Evolutionary conservation across 306 rosid genomes (phyloP), one percentile per base, ranked within the genome.

Genomic region (Gillenia trifoliata): DNA sequence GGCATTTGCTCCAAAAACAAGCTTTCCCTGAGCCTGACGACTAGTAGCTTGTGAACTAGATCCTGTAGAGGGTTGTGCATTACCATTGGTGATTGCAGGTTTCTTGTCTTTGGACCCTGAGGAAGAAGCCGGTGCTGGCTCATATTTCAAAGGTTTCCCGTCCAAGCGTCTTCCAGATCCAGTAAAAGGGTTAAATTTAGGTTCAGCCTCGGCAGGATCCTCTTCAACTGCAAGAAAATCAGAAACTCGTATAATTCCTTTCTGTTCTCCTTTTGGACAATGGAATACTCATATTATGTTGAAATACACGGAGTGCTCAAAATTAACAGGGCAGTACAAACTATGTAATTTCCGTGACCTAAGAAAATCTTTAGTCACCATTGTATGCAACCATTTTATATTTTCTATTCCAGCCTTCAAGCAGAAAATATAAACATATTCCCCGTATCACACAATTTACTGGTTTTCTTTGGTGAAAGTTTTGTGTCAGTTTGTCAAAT

Each of bases 141-240:
- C 69, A 70, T 77, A 77, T 17, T 47, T 87, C 79, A 83, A 81
- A 59, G 96, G 87, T 77, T 89, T 94, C 74, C 99, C 99, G 56
- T 92, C 99, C 89, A 92, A 92, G 74, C 99, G 96, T 79, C 96
- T 92, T 33, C 89, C 99, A 34, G 87, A 16, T 72, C 99, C 99
- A 43, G 93, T 72, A 83, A 94, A 94, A 68, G 99, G 93, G 70
- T 85, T 92, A 81, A 94, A 94, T 78, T 92, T 92, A 29, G 91
- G 93, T 75, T 92, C 97, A 20, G 77, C 33, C 77, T 80, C 93
- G 66, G 85, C 88, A 56, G 88, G 82, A 72, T 75, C 78, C 77
- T 91, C 98, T 83, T 84, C 85, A 76, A 31, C 97, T 90, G 84
- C 83, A 78, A 75, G 73, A 68, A 41, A 66, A 72, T n/a, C 36